A percentile compares a stretch with the other conserved stretches of the same genome.
phyloP scores from a whole-genome alignment of 306 rosid species.

The Glycine soja region DNA sequence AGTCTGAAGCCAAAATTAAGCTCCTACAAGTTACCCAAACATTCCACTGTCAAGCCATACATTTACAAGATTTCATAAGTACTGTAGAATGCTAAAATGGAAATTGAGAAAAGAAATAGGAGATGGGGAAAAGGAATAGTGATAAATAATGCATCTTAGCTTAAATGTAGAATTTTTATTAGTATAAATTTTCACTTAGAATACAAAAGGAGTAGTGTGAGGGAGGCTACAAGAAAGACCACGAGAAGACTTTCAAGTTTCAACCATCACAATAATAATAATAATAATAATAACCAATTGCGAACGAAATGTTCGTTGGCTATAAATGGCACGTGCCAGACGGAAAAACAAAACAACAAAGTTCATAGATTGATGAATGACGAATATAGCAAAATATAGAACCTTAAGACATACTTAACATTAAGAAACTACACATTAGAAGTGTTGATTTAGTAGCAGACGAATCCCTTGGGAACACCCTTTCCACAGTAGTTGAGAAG shows the following conservation, averaged over 20 bases:
- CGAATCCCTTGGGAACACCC: slow-evolving; percentile 60
- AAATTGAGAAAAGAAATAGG: too few relatives aligned
- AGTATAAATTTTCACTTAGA: not conserved
- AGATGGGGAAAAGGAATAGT: too few relatives aligned
- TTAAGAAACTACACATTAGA: not conserved
- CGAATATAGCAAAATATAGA: not conserved
- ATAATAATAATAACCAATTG: not conserved
- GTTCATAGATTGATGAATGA: not conserved
- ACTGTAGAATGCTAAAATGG: too few relatives aligned
- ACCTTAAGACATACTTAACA: not conserved
- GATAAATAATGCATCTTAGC: not conserved
- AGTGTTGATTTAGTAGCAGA: slow-evolving; percentile 54
- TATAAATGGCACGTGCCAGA: not conserved
- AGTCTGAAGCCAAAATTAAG: too few relatives aligned
- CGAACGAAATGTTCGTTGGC: slow-evolving; percentile 32
- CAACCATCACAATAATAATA: not conserved
- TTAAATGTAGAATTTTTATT: slow-evolving; percentile 34
- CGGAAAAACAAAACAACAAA: not conserved
- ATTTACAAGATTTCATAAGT: not conserved
- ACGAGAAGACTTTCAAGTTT: slow-evolving; percentile 12
- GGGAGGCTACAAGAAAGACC: slow-evolving; percentile 24
- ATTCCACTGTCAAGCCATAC: not conserved
- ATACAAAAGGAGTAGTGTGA: not conserved
- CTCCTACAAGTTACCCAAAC: too few relatives aligned
- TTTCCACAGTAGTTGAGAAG: slow-evolving; percentile 74